Evolutionary conservation across 768 basidiomycete genomes (phyloP).

Genomic region (Obba rivulosa): DNA sequence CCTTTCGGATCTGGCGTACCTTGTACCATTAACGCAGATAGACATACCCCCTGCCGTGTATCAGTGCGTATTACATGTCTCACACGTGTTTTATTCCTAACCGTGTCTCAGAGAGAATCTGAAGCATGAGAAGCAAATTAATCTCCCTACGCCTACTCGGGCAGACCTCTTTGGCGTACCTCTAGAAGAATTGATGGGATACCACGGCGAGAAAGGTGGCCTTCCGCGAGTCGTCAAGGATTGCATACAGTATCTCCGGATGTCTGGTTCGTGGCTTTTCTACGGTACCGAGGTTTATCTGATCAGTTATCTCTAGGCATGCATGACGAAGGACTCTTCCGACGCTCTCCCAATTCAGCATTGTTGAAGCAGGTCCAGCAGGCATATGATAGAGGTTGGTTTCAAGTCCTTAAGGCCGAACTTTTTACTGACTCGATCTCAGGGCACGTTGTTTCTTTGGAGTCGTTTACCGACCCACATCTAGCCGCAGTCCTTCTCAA

Average conservation of each 20-base stretch:
- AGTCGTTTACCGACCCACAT: conserved; percentile 72
- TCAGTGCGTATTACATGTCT: conserved; percentile 43
- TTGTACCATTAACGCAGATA: conserved; percentile 83
- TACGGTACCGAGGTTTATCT: neutral
- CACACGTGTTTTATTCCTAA: neutral
- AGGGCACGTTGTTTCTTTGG: conserved; percentile 76
- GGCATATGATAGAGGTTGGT: conserved; percentile 75
- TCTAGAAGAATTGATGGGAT: conserved; percentile 80
- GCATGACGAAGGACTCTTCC: conserved; percentile 74
- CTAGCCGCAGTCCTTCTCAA: conserved; percentile 83
- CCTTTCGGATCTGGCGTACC: conserved; percentile 68
- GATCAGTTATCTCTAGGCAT: conserved; percentile 32
- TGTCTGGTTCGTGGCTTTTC: conserved; percentile 36
- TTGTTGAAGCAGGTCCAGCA: conserved; percentile 71
- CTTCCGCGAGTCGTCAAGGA: conserved; percentile 80
- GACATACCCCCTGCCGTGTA: conserved; percentile 82
- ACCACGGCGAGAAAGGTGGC: conserved; percentile 74
- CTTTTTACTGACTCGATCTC: conserved; percentile 3
- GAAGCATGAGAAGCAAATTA: conserved; percentile 66
- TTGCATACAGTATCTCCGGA: conserved; percentile 64
- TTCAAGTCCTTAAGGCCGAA: neutral
- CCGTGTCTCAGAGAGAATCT: conserved; percentile 61
- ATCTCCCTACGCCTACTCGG: conserved; percentile 52
- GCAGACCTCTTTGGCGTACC: conserved; percentile 76
- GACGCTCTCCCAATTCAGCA: conserved; percentile 71